Evolutionary conservation across 176 grass and related monocot species (phyloP), one percentile per base, ranked within the genome.

Genomic region (Zoysia japonica): DNA sequence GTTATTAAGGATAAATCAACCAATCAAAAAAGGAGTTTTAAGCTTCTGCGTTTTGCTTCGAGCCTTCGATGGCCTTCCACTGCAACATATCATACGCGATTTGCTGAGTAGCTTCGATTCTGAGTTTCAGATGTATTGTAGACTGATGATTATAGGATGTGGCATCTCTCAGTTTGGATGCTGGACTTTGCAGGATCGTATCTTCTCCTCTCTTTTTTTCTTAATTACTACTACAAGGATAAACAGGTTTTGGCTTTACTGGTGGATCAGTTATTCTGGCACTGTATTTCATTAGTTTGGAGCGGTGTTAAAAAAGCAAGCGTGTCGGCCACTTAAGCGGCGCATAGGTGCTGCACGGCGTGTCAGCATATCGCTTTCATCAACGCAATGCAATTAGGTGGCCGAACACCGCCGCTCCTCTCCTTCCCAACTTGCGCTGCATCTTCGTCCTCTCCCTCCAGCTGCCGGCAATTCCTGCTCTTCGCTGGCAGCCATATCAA

Each of bases 181-280:
- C 64, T 40, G 51, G 46, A 15, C 7, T 49, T 49, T 65, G 65
- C 47, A 10, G 8, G 28, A 47, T 47, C 4, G 14, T 44, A 20
- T 51, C 14, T 48, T 72, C 10, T 59, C 43, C 48, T 49, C 13
- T 59, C n/a, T 67, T 6, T 35, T 48, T 66, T 72, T 73, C 51
- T 37, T 43, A 78, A 36, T 5, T 82, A 35, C 60, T 39, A 15
- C 15, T 65, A 72, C 35, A 1, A 75, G 43, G 79, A 71, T 65
- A 82, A 47, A 19, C 8, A 47, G 45, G 28, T 28, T 47, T 47
- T 47, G 4, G 45, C 45, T 47, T 47, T 7, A 47, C 48, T 72
- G 47, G 17, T 43, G 5, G 12, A 39, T 52, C 57, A 11, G 6
- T 49, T 65, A 60, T 16, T n/a, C 50, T 79, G 51, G 61, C 16